These are phyloP conservation scores for Calonectria hawksworthii DNA, from an alignment of 2,329 filamentous ascomycete species.

Conservation along the genomic window DNA sequence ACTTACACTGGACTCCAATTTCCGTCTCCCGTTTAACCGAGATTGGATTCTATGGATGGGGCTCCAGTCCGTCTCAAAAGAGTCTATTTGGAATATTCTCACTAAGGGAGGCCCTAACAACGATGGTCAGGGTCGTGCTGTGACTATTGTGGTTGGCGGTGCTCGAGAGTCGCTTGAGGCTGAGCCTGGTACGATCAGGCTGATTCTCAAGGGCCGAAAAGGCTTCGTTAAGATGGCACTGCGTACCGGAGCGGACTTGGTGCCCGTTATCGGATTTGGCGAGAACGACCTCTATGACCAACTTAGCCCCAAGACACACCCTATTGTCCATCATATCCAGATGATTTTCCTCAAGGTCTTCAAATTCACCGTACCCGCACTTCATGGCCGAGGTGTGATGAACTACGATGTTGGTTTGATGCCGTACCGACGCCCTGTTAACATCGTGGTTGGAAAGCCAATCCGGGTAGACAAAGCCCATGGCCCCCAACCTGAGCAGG, in stretches of 20 bases:
- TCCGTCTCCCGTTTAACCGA: conserved; percentile 91
- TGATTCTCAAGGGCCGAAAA: conserved; percentile 87
- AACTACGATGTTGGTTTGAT: conserved; percentile 98
- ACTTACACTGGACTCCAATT: conserved; percentile 95
- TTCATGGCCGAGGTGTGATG: conserved; percentile 92
- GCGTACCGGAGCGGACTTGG: conserved; percentile 91
- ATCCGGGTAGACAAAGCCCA: conserved; percentile 76
- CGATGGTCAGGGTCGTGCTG: conserved; percentile 93
- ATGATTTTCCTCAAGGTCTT: conserved; percentile 86
- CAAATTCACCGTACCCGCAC: conserved; percentile 92
- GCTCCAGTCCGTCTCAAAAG: conserved; percentile 88
- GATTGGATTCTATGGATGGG: conserved; percentile 95
- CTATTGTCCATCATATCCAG: conserved; percentile 84
- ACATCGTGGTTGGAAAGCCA: conserved; percentile 89
- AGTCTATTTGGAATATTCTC: conserved; percentile 91
- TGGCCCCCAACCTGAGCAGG: conserved; percentile 73
- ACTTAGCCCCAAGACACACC: conserved; percentile 81
- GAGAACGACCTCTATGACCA: conserved; percentile 98
- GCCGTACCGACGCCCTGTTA: conserved; percentile 90
- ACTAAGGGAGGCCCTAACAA: conserved; percentile 81
- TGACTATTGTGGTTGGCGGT: conserved; percentile 95
- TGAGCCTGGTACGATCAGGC: conserved; percentile 79
- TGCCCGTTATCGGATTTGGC: conserved; percentile 92
- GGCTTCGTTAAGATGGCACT: conserved; percentile 96
- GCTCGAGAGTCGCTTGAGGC: conserved; percentile 94